Evolutionary conservation across 768 basidiomycete genomes (phyloP), one percentile per base, ranked within the genome.

Genomic region (Neoboletus subvelutipes): DNA sequence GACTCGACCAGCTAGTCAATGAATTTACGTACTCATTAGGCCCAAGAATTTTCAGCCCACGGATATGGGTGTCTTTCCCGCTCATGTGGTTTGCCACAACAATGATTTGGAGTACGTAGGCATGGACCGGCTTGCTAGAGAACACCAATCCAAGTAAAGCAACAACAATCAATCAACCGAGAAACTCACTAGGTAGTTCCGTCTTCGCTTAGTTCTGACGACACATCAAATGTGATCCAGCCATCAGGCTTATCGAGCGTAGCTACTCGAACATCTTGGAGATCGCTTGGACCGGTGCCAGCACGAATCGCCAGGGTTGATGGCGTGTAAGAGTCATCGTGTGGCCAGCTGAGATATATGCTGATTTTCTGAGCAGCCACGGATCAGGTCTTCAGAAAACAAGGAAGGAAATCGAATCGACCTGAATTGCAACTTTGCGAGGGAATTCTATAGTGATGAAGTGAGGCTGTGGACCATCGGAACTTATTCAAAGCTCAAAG

Each of bases 31-130:
- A 95, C 95, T 88, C 89, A 8, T 85, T 72, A 3, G 93, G 90
- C 0, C 94, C 96, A 52, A 93, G 83, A n/a, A 98, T 81, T 36
- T 80, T 85, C 40, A 98, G 73, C 4, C 96, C 95, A 13, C 97
- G 85, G 18, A 99, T 91, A 75, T 99, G 97, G 10, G 97, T 98
- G 73, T 99, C 97, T 70, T 98, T 98, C 7, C 97, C 97, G 64
- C 95, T 98, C 87, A 97, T 89, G 68, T 98, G 94, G 68, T 98
- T 99, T 22, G 89, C 86, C 15, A 94, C 79, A 48, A 99, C 83
- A 56, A 95, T 87, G 42, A 98, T 80, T 70, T 98, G 94, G 3
- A 99, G 73, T 11, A 98, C 84, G 66, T 96, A 94, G 2, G 92
- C 91, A 61, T 89, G 84, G 13, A 98, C 83, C 0, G 94, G 89